A percentile compares a stretch with the other conserved stretches of the same genome.
These are phyloP conservation scores for Sarocladium oryzae DNA, from an alignment of 2,329 filamentous ascomycete species.

Conservation along the genomic window DNA sequence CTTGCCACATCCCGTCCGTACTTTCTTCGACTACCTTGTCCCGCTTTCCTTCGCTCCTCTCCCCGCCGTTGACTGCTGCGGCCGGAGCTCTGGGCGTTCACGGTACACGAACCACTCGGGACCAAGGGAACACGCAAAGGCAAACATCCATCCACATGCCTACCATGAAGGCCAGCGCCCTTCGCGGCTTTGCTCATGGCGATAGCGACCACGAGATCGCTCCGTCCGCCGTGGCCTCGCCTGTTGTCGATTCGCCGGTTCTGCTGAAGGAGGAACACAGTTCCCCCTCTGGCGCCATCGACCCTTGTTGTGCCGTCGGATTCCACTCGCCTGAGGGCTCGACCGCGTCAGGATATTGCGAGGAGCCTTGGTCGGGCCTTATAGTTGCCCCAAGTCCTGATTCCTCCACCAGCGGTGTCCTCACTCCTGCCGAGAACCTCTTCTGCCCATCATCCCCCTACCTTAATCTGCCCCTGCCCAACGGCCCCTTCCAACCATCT, in stretches of 20 bases:
- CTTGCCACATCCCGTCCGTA: background rate
- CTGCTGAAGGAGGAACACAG: background rate
- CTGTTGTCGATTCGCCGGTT: background rate
- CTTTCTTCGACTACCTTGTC: background rate
- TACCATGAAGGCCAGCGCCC: background rate
- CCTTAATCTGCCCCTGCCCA: background rate
- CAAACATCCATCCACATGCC: conserved; percentile 6
- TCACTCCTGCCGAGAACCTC: background rate
- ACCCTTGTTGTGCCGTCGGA: background rate
- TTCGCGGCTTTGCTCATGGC: background rate
- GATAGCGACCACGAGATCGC: background rate
- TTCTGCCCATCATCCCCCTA: background rate
- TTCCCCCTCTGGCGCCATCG: background rate
- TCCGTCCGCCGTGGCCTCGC: background rate
- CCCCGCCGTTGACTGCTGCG: background rate
- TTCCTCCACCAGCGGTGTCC: background rate
- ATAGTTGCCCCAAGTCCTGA: background rate
- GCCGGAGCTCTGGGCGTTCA: conserved; percentile 7
- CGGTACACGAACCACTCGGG: conserved; percentile 6
- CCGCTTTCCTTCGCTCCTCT: background rate
- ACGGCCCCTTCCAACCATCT: background rate
- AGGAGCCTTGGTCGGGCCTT: background rate
- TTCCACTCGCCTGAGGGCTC: background rate
- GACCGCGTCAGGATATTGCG: background rate
- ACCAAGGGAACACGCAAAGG: background rate